Evolutionary conservation across 139 green algal genomes (phyloP).

Genomic region (Volvox reticuliferus): DNA sequence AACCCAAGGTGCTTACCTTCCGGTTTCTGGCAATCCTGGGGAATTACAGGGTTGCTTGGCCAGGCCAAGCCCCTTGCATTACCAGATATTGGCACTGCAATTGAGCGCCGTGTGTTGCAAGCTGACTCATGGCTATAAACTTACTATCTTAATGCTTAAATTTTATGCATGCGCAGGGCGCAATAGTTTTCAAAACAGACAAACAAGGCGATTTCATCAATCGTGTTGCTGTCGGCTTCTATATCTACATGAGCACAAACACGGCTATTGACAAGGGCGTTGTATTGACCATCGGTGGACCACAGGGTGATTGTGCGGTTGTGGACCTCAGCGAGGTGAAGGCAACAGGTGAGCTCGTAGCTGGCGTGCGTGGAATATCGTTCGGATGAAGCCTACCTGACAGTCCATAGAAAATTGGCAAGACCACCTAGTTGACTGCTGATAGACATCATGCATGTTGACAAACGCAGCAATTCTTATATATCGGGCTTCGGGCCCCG

Average conservation of each 20-base stretch:
- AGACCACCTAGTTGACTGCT: neutral
- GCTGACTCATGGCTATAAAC: neutral
- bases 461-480: no score
- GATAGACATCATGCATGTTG: no score
- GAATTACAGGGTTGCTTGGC: no score
- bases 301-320: neutral
- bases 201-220: neutral
- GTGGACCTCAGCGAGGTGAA: conserved; percentile 17
- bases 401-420: neutral
- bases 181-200: conserved; percentile 32
- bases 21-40: neutral
- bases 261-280: neutral
- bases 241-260: conserved; percentile 31
- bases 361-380: no score
- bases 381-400: neutral
- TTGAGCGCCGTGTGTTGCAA: no score
- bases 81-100: no score
- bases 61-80: no score
- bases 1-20: conserved; percentile 17
- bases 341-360: neutral
- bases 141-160: neutral
- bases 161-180: conserved; percentile 18
- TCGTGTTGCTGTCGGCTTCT: conserved; percentile 39
- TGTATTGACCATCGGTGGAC: neutral
- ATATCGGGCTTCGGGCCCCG: no score